These are phyloP conservation scores for Obba rivulosa DNA, from an alignment of 768 basidiomycete genomes.

Conservation along the genomic window DNA sequence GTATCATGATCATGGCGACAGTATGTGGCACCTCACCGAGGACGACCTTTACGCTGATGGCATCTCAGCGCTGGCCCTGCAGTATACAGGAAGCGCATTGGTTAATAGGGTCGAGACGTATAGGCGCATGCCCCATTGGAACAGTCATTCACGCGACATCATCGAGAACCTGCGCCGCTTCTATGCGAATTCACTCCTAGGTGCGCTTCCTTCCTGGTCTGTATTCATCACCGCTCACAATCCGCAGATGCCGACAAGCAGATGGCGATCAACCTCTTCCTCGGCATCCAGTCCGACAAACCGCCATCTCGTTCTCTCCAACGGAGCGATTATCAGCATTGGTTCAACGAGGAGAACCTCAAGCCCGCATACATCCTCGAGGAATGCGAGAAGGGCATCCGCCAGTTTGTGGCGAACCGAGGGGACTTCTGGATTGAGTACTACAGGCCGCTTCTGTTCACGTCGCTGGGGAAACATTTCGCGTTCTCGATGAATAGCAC, in stretches of 20 bases:
- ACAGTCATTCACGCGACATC: slow-evolving; percentile 93
- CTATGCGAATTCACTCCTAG: slow-evolving; percentile 90
- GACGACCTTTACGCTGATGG: slow-evolving; percentile 1
- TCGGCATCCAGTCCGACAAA: slow-evolving; percentile 59
- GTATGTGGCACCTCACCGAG: slow-evolving; percentile 39
- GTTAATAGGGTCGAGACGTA: slow-evolving; percentile 97
- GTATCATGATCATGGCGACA: slow-evolving; percentile 97
- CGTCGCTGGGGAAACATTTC: slow-evolving; percentile 82
- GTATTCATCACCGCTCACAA: background rate
- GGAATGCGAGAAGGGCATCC: slow-evolving; percentile 58
- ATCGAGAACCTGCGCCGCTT: slow-evolving; percentile 93
- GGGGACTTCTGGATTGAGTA: slow-evolving; percentile 88
- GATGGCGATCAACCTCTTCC: slow-evolving; percentile 94
- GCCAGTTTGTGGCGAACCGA: slow-evolving; percentile 50
- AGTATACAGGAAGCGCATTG: slow-evolving; percentile 94
- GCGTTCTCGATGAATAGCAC: slow-evolving; percentile 93
- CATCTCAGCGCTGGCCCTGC: slow-evolving; percentile 76
- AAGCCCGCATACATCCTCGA: slow-evolving; percentile 60
- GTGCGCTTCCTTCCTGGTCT: slow-evolving; percentile 31
- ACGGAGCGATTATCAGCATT: slow-evolving; percentile 74
- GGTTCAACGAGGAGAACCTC: slow-evolving; percentile 76
- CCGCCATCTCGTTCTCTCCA: slow-evolving; percentile 43
- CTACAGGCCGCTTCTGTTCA: slow-evolving; percentile 81
- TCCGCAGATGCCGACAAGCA: slow-evolving; percentile 90
- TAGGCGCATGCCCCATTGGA: slow-evolving; percentile 94